Conservation (phyloP, 129 eudicot species). For the Ambrosia artemisiifolia region DNA sequence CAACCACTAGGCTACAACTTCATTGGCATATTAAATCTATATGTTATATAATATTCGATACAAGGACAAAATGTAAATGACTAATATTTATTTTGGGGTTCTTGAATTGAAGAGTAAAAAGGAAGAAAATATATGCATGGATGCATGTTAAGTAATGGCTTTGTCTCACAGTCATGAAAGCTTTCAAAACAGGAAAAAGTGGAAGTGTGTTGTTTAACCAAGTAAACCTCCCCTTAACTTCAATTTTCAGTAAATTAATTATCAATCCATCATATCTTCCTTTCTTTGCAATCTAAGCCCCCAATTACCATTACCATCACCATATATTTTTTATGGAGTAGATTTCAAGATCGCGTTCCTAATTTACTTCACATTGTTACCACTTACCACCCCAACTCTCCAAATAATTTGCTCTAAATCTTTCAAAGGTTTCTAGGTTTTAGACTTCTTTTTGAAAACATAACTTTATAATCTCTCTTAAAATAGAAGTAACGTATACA, state of each 20-base stretch:
- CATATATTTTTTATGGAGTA: background rate
- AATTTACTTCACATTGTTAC: background rate
- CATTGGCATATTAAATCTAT: too few relatives aligned
- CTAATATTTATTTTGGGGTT: constrained; percentile 10
- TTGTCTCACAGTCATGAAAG: constrained; percentile 34
- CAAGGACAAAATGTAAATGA: background rate
- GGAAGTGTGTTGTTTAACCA: constrained; percentile 31
- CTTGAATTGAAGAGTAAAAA: constrained; percentile 26
- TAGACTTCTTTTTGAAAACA: too few relatives aligned
- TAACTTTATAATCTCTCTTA: background rate
- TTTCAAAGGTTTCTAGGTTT: too few relatives aligned
- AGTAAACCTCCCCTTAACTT: constrained; percentile 29
- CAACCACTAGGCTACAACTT: too few relatives aligned
- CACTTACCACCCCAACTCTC: background rate
- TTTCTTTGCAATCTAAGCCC: constrained; percentile 18
- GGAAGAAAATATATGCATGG: constrained; percentile 29
- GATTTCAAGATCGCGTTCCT: background rate
- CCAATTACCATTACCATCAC: constrained; percentile 4
- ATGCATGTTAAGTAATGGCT: constrained; percentile 43
- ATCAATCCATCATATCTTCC: constrained; percentile 34
- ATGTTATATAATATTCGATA: too few relatives aligned
- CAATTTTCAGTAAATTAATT: constrained; percentile 25
- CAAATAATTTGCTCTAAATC: background rate
- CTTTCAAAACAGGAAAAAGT: constrained; percentile 31
- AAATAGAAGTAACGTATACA: too few relatives aligned